Evolutionary conservation across 257 asterid genomes (phyloP), one percentile per base, ranked within the genome.

Genomic region (Knoxia roxburghii): DNA sequence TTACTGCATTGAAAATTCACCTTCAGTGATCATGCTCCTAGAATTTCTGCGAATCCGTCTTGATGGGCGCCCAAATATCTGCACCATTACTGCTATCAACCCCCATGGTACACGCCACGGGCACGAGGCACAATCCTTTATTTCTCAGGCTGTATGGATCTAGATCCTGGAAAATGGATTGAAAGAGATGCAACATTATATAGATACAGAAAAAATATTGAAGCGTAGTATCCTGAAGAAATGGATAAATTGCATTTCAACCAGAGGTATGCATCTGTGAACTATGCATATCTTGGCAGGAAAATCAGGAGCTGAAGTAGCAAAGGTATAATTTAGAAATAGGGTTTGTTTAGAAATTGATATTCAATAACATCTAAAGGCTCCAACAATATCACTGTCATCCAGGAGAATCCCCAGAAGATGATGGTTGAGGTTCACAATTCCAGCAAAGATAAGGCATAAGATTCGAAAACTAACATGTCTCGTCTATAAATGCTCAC

Each of bases 51-150:
- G 77, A 58, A 66, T 50, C 50, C 23, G 85, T 80, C 70, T 86
- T 88, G 32, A 82, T 82, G 18, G 98, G 98, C 13, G 97, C 96
- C 98, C 98, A 92, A 37, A 92, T 92, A 79, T 92, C 97, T 0
- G 98, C 98, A 45, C 98, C 98, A 46, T 92, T 92, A 83, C 96
- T 83, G 72, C 85, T 77, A 2, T 75, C 89, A 37, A 87, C 89
- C 53, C 95, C 96, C 20, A 24, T 35, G 0, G 95, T 85, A 45
- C 73, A 84, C 0, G 90, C 79, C 68, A 84, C 61, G 0, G 98
- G 98, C 67, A 89, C 86, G 10, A 92, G 81, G 60, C 96, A 89
- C 26, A 92, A 77, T 67, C 98, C 98, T 74, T 83, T 86, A 63
- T 76, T 77, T 75, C 82, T 78, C 46, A 91, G 90, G 79, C 75